phyloP scores from a whole-genome alignment of 768 basidiomycete species.

The Imleria badia region DNA sequence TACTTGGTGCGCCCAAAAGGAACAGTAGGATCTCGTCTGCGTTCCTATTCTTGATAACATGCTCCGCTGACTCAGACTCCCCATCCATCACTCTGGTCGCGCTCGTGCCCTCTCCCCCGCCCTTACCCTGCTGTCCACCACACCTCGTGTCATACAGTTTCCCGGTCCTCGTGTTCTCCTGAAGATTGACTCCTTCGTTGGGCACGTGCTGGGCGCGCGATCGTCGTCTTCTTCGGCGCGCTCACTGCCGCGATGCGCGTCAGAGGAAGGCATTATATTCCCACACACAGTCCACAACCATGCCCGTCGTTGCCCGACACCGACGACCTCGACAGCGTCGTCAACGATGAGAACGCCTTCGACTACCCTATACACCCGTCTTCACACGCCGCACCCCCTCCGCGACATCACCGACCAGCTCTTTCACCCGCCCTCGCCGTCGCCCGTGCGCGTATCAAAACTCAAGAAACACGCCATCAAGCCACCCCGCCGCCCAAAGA shows the following conservation, averaged over 20 bases:
- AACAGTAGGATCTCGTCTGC: constrained; percentile 23
- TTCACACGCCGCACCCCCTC: constrained; percentile 26
- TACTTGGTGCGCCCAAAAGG: constrained; percentile 22
- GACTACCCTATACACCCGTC: constrained; percentile 7
- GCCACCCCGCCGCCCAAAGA: no score
- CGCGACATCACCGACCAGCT: constrained; percentile 36
- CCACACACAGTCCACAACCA: constrained; percentile 23
- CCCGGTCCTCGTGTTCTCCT: constrained; percentile 49
- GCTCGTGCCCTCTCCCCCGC: constrained; percentile 33
- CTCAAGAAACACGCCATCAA: no score
- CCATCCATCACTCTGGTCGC: constrained; percentile 29
- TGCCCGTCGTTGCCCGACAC: constrained; percentile 24
- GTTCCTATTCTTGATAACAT: constrained; percentile 20
- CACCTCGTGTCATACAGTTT: constrained; percentile 48
- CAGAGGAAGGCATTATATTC: no score
- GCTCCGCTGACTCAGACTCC: constrained; percentile 30
- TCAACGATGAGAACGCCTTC: constrained; percentile 15
- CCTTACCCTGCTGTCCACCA: constrained; percentile 40
- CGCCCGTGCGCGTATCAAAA: constrained; percentile 26
- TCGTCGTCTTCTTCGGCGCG: no score
- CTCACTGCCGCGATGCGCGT: no score
- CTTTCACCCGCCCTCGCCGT: constrained; percentile 34
- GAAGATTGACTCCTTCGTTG: no score
- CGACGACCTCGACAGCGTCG: constrained; percentile 7
- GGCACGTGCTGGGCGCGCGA: no score